Evolutionary conservation across 495 filamentous ascomycete genomes (phyloP), one percentile per base, ranked within the genome.

Genomic region (Saxophila tyrrhenica): DNA sequence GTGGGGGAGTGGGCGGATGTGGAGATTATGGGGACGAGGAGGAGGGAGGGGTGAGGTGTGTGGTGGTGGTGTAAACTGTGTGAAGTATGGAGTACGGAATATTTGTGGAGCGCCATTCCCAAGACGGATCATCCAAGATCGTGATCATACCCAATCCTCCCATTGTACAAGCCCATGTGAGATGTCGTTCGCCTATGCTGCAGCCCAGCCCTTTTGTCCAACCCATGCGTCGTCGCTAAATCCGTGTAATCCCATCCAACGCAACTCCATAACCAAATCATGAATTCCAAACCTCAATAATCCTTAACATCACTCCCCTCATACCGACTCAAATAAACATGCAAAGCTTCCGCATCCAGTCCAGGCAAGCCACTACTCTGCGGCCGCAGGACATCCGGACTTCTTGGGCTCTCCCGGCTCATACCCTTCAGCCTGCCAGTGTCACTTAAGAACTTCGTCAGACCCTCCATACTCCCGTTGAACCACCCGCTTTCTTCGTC

Each of bases 401-500:
- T 49, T 5, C 23, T 25, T 16, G 46, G 54, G 11, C 29, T 45
- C 3, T 7, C 41, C 2, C 22, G 47, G 45, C 48, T 46, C 16
- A 9, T 13, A 9, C 1, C n/a, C 20, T 10, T 52, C 0, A 2
- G 9, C 32, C 19, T 21, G 1, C 51, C 50, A 39, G 39, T 32
- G 10, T 20, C 21, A 16, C 39, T 49, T 20, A 58, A n/a, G 20
- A 54, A 13, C 13, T 3, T 38, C 20, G 53, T 53, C 25, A 58
- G 23, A 2, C 32, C 17, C 23, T 58, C 56, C 21, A 58, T 44
- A 45, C 50, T 54, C 15, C 56, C 56, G 16, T 17, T 25, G 25
- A 20, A 58, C 56, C 56, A 58, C 10, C 56, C 56, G 2, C 43
- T 58, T 35, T 42, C 22, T 11, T 42, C 19, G 41, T 58, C 46